Conservation (phyloP, 164 flowering plant species). For the grape (Vitis vinifera) region ASM3070453v1 NC_081808.1:1890001-1890500, state of each 20-base stretch:
- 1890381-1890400: background rate
- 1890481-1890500: background rate
- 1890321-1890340: background rate
- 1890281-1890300: background rate
- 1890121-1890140: background rate
- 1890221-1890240: no score
- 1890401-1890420: background rate
- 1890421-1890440: background rate
- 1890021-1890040: constrained; percentile 90
- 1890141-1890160: background rate
- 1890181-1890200: no score
- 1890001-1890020: constrained; percentile 80
- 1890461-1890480: background rate
- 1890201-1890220: no score
- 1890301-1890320: background rate
- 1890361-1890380: background rate
- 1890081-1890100: background rate
- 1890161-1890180: background rate
- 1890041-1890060: constrained; percentile 37
- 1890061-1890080: constrained; percentile 6
- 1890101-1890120: background rate
- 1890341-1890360: background rate
- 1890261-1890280: no score
- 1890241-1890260: no score
- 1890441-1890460: background rate